Percentiles rank a stretch among this genome's conserved stretches.
These are phyloP conservation scores for Neostapfia colusana DNA, from an alignment of 176 grass and related monocot species.

Conservation along the genomic window DNA sequence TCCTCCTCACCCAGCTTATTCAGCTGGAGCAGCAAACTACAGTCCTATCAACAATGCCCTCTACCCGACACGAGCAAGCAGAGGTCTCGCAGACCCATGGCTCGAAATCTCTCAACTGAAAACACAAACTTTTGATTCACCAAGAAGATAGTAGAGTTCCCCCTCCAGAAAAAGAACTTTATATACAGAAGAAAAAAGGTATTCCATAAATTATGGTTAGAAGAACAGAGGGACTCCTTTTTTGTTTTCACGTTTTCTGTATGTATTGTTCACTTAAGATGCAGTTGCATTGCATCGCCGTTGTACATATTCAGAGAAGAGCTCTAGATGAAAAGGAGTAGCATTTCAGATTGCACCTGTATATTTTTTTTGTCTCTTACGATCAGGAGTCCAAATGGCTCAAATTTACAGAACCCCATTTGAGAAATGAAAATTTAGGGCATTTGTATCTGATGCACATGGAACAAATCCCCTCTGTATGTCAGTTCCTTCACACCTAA, in stretches of 20 bases:
- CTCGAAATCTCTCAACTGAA: slow-evolving; percentile 47
- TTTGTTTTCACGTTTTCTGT: slow-evolving; percentile 40
- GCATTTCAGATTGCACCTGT: slow-evolving; percentile 43
- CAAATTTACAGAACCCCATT: slow-evolving; percentile 19
- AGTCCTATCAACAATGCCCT: slow-evolving; percentile 71
- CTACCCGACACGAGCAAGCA: slow-evolving; percentile 54
- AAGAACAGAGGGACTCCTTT: slow-evolving; percentile 14
- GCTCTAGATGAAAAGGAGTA: slow-evolving; percentile 41
- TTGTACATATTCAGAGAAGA: slow-evolving; percentile 52
- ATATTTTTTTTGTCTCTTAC: slow-evolving; percentile 19
- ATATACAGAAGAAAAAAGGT: slow-evolving; percentile 30
- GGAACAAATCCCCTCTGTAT: slow-evolving; percentile 68
- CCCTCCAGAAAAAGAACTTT: background rate
- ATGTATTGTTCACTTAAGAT: slow-evolving; percentile 41
- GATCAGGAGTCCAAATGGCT: slow-evolving; percentile 1
- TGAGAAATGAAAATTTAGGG: slow-evolving; percentile 31
- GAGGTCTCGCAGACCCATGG: slow-evolving; percentile 50
- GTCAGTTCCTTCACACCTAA: slow-evolving; percentile 50
- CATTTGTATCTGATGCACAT: slow-evolving; percentile 52
- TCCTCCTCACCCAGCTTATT: slow-evolving; percentile 83
- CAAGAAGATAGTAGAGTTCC: slow-evolving; percentile 62
- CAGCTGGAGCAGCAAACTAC: slow-evolving; percentile 78
- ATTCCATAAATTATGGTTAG: slow-evolving; percentile 38
- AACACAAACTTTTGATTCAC: slow-evolving; percentile 51
- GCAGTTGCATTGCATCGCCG: slow-evolving; percentile 27